phyloP scores from a whole-genome alignment of 495 filamentous ascomycete species.

The Neohortaea acidophila region DNA sequence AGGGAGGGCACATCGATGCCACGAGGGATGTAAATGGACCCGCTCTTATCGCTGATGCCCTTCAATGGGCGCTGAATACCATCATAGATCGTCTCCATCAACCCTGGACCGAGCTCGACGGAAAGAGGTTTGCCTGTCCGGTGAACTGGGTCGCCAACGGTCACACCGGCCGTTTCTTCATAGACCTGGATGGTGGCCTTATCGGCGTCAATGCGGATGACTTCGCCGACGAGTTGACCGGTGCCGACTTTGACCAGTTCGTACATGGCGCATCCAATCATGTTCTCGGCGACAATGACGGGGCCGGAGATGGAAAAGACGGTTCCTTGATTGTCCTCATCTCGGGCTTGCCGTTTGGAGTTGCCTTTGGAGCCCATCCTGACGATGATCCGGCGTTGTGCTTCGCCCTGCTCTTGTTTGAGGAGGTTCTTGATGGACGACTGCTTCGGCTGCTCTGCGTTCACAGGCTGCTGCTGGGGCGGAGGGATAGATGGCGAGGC shows the following conservation, averaged over 20 bases:
- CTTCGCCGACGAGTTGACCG: conserved; percentile 81
- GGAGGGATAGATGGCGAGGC: not conserved
- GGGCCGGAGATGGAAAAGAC: conserved; percentile 78
- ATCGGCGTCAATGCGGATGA: conserved; percentile 92
- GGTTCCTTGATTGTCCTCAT: conserved; percentile 34
- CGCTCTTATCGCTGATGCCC: conserved; percentile 47
- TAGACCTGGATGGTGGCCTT: conserved; percentile 97
- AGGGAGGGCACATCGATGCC: conserved; percentile 82
- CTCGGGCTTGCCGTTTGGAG: too few relatives aligned
- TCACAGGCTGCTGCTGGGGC: conserved; percentile 15
- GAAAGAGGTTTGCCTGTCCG: conserved; percentile 89
- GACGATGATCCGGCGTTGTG: too few relatives aligned
- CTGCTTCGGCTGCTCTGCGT: conserved; percentile 24
- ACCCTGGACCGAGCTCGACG: conserved; percentile 88
- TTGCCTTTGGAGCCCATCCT: conserved; percentile 8
- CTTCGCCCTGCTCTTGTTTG: too few relatives aligned
- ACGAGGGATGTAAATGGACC: conserved; percentile 90
- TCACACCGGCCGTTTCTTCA: conserved; percentile 97
- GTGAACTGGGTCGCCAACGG: conserved; percentile 81
- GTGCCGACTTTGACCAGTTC: conserved; percentile 89
- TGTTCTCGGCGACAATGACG: conserved; percentile 92
- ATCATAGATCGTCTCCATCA: conserved; percentile 99
- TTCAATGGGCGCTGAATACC: conserved; percentile 92
- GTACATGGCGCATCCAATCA: conserved; percentile 99
- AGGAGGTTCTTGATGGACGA: conserved; percentile 42